Percentiles rank a stretch among this genome's conserved stretches.
These are phyloP conservation scores for Nelumbo lutea DNA, from an alignment of 164 flowering plant genomes.

Conservation along the genomic window DNA sequence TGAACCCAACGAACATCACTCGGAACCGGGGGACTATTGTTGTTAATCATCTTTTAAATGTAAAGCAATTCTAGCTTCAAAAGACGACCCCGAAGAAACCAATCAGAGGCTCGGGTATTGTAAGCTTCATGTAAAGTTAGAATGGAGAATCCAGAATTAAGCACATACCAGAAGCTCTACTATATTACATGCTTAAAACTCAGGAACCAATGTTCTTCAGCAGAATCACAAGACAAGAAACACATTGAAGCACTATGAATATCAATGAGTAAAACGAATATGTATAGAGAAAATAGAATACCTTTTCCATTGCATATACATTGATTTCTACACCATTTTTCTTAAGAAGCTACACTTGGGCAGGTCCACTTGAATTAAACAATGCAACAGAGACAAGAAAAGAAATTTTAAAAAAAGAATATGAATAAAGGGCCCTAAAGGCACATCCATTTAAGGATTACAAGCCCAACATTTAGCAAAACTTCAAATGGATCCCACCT, in stretches of 20 bases:
- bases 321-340: constrained; percentile 10
- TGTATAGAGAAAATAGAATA: neutral
- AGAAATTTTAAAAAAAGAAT: neutral
- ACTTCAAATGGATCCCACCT: constrained; percentile 5
- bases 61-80: too few species aligned
- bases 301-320: constrained; percentile 12
- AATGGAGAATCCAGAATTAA: too few species aligned
- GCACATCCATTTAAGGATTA: neutral
- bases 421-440: neutral
- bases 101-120: too few species aligned
- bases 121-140: too few species aligned
- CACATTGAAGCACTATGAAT: too few species aligned
- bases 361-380: neutral
- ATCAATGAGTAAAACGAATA: too few species aligned
- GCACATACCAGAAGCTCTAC: neutral
- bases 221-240: too few species aligned
- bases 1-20: too few species aligned
- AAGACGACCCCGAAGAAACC: too few species aligned
- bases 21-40: too few species aligned
- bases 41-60: too few species aligned
- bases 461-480: neutral
- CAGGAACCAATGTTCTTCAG: too few species aligned
- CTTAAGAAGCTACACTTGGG: constrained; percentile 1
- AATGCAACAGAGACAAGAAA: neutral
- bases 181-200: neutral